Evolutionary conservation across 805 yeast genomes (phyloP), one percentile per base, ranked within the genome.

Genomic region (Allodekkera sacchari): DNA sequence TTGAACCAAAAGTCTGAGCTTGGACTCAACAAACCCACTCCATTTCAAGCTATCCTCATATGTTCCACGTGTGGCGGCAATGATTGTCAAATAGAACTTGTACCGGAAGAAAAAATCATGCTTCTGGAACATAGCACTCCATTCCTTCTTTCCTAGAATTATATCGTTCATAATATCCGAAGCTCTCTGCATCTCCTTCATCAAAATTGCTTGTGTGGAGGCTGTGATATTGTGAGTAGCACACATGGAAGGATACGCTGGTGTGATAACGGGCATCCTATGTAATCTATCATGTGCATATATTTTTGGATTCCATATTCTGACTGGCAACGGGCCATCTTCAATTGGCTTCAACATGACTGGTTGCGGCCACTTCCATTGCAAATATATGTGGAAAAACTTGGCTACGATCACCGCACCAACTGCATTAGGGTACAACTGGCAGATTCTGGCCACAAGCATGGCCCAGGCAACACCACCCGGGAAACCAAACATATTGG

Each of bases 381-480:
- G 74, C 2, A 85, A 60, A 44, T 84, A 71, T 39, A 92, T 85
- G 42, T 75, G 73, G 59, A 92, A 92, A 53, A 92, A 92, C 51
- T 87, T 83, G 37, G 80, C 75, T n/a, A 92, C 78, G 32, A 92
- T 81, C 3, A 83, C 85, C 0, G 97, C 84, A 39, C 96, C 79
- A 9, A 87, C 94, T 0, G 97, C 94, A 57, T 89, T 89, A 7
- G 98, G 98, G 53, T 89, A 92, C 31, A 92, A 61, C 55, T 92
- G 98, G 57, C 98, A 92, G 18, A 92, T 85, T 47, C 98, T 69
- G 2, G 97, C 98, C n/a, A 88, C 96, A 25, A 92, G 57, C 96
- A 92, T 92, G 1, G 98, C 98, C 98, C 98, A 92, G 1, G 98
- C 98, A 30, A 92, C 98, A 57, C 98, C 98, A 49, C 98, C 98